A percentile compares a stretch with the other conserved stretches of the same genome.
Evolutionary conservation across 352 stramenopile genomes (phyloP).

Genomic region (Phytopythium boreale): DNA sequence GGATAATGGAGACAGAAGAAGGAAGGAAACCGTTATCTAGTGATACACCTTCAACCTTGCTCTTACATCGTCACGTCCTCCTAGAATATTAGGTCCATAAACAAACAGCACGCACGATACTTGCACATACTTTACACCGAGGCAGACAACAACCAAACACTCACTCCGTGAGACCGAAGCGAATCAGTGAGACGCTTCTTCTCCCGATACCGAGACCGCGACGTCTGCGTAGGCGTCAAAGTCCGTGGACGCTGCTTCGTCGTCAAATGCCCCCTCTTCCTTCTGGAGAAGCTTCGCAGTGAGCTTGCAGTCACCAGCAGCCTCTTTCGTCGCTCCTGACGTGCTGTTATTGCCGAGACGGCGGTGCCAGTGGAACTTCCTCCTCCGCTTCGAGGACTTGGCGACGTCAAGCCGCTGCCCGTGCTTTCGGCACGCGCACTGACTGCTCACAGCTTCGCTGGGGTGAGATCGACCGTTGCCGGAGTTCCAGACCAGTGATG

Average conservation of each 20-base stretch:
- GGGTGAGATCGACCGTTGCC: not conserved
- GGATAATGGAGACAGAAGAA: too few species aligned
- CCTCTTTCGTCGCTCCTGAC: not conserved
- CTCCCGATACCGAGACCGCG: not conserved
- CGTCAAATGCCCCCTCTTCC: not conserved
- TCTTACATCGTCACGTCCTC: too few species aligned
- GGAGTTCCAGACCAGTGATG: conserved; percentile 3
- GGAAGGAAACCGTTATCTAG: too few species aligned
- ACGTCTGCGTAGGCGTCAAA: conserved; percentile 1
- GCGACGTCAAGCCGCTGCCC: conserved; percentile 25
- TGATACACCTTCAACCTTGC: too few species aligned
- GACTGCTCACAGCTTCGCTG: conserved; percentile 9
- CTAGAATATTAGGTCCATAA: too few species aligned
- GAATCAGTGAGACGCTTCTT: not conserved
- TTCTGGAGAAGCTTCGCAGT: not conserved
- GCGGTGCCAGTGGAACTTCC: conserved; percentile 4
- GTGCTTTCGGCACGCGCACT: conserved; percentile 36
- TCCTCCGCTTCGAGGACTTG: conserved; percentile 12
- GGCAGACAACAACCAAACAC: not conserved
- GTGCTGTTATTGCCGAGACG: not conserved
- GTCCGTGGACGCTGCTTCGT: not conserved
- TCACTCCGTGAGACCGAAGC: too few species aligned
- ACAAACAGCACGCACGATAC: too few species aligned
- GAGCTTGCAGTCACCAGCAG: not conserved
- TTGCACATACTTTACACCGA: too few species aligned